phyloP scores from a whole-genome alignment of 2,329 filamentous ascomycete species.

The Coleophoma eucalyptorum region DNA sequence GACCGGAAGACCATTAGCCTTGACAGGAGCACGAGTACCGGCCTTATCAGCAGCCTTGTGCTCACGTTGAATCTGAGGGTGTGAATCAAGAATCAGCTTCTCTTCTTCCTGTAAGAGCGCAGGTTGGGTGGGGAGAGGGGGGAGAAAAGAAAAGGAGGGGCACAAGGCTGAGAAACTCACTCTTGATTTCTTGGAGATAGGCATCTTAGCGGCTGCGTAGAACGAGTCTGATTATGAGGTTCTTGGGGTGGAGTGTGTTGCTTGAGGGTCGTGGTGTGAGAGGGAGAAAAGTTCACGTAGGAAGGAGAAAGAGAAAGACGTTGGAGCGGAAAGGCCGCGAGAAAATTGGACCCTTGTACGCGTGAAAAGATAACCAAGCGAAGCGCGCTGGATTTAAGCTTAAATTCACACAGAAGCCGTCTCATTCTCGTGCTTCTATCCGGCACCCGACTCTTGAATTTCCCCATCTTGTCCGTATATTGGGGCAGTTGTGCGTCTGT shows the following conservation, averaged over 20 bases:
- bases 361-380: background rate
- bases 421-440: background rate
- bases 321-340: background rate
- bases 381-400: background rate
- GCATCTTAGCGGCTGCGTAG: conserved; percentile 28
- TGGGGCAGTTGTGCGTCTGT: background rate
- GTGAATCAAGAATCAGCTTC: background rate
- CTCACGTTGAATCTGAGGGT: conserved; percentile 43
- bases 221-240: background rate
- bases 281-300: conserved; percentile 18
- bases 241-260: background rate
- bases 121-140: background rate
- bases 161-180: conserved; percentile 5
- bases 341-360: background rate
- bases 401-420: background rate
- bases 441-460: background rate
- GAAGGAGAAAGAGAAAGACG: background rate
- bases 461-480: background rate
- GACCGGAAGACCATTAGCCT: conserved; percentile 50
- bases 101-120: background rate
- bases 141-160: too few species aligned
- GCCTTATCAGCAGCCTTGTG: conserved; percentile 52
- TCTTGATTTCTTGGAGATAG: conserved; percentile 44
- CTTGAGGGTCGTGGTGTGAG: background rate
- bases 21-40: conserved; percentile 48